phyloP scores from a whole-genome alignment of 805 yeast genomes.

The Saturnispora saitoi region DNA sequence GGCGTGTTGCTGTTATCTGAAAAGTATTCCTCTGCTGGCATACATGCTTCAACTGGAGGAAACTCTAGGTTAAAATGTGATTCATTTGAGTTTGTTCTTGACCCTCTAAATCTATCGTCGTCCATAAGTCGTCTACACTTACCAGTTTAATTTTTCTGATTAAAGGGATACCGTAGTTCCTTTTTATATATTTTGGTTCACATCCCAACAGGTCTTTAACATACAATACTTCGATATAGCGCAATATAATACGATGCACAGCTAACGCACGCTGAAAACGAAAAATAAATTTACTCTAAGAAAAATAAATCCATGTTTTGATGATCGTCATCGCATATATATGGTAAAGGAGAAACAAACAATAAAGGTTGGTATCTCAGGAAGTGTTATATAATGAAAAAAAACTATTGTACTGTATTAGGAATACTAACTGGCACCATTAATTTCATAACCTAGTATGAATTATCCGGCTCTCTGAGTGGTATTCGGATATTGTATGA shows the following conservation, averaged over 20 bases:
- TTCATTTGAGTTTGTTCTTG: neutral
- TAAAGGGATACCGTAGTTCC: neutral
- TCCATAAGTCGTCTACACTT: neutral
- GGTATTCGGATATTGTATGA: no score
- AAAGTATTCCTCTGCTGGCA: constrained; percentile 2
- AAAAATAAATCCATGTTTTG: no score
- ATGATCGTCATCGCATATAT: no score
- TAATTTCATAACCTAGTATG: no score
- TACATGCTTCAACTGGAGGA: constrained; percentile 7
- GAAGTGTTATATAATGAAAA: no score
- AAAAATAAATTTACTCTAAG: no score
- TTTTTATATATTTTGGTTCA: neutral
- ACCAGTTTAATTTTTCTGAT: neutral
- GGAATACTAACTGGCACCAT: no score
- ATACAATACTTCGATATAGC: neutral
- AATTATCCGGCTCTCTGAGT: no score
- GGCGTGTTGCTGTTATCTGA: neutral
- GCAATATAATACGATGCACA: neutral
- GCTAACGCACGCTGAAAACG: neutral
- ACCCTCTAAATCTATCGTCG: neutral
- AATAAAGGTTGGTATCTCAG: no score
- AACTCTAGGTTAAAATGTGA: neutral
- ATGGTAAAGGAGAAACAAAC: no score
- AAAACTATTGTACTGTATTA: no score
- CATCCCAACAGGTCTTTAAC: neutral